Conservation (phyloP, 2,329 filamentous ascomycete species). For the Clarireedia homoeocarpa region DNA sequence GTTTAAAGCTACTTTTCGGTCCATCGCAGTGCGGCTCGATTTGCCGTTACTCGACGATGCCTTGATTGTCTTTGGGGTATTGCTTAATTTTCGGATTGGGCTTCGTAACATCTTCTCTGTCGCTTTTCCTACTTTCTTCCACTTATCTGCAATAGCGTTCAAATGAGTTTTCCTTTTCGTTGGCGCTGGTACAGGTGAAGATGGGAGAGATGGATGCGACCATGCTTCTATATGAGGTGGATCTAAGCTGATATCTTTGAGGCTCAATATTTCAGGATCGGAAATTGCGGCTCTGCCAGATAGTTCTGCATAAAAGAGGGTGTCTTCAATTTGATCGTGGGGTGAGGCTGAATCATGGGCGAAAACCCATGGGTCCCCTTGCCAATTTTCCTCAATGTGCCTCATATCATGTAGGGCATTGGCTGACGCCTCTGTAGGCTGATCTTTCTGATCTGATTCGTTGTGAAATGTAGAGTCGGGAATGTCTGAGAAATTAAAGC, state of each 20-base stretch:
- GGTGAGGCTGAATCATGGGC: conserved; percentile 16
- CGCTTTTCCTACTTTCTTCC: conserved; percentile 30
- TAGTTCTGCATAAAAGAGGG: conserved; percentile 22
- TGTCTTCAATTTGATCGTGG: conserved; percentile 5
- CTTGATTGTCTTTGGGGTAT: conserved; percentile 25
- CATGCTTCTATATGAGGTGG: conserved; percentile 18
- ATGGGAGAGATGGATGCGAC: conserved; percentile 18
- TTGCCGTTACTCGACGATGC: conserved; percentile 23
- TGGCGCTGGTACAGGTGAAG: conserved; percentile 17
- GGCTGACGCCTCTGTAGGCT: conserved; percentile 14
- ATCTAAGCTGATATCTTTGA: conserved; percentile 25
- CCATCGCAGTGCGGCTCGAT: conserved; percentile 37
- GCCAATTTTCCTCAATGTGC: conserved; percentile 9
- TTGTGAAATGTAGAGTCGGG: conserved; percentile 41
- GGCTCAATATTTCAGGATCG: conserved; percentile 26
- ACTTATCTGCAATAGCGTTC: conserved; percentile 40
- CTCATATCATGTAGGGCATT: conserved; percentile 15
- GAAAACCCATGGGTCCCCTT: conserved; percentile 15
- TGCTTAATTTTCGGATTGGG: conserved; percentile 31
- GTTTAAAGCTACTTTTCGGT: conserved; percentile 39
- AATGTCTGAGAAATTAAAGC: conserved; percentile 22
- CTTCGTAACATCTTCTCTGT: conserved; percentile 30
- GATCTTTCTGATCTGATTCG: conserved; percentile 37
- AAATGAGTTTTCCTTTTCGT: conserved; percentile 20
- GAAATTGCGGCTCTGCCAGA: conserved; percentile 27